Evolutionary conservation across 352 stramenopile species (phyloP), one percentile per base, ranked within the genome.

Genomic region (Phytopythium oedochilum): DNA sequence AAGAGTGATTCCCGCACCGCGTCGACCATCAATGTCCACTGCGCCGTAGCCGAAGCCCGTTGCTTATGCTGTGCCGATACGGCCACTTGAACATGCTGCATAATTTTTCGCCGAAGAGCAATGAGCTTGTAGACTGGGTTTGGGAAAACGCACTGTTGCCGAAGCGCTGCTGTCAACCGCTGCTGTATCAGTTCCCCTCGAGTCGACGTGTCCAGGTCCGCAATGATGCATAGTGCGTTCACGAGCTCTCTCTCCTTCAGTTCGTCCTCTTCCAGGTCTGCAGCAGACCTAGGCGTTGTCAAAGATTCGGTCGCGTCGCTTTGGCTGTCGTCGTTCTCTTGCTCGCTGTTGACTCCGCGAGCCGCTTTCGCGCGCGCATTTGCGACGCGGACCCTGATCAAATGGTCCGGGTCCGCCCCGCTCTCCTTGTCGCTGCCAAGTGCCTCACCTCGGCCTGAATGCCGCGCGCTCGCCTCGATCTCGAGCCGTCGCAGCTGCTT

Each of bases 401-500:
- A 70, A 32, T 49, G 68, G 23, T 61, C 35, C 35, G 20, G 55
- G 28, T 22, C 25, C 11, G 23, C 15, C n/a, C 55, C 14, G 36
- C 25, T 15, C 12, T 49, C 23, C 26, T 36, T 25, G 7, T 38
- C n/a, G 12, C 26, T 7, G 26, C 5, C 11, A 6, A 22, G 23
- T 26, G 5, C 28, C 14, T 40, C 23, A 28, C 39, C 39, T 29
- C 53, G 26, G 14, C 59, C 54, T 3, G 53, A 10, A 5, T 64
- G 58, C 46, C 66, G 66, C 10, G 70, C 79, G 14, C 62, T 61
- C 18, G 73, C 56, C 3, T 60, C 66, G 47, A 72, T 65, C 58
- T 91, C 78, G 46, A 86, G 67, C 3, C 78, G 78, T 35, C 75
- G 72, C 39, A 85, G 47, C 53, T 93, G 78, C 51, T 88, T 85